Evolutionary conservation across 441 rosid species (phyloP), one percentile per base, ranked within the genome.

Genomic region (Erodium trifolium): DNA sequence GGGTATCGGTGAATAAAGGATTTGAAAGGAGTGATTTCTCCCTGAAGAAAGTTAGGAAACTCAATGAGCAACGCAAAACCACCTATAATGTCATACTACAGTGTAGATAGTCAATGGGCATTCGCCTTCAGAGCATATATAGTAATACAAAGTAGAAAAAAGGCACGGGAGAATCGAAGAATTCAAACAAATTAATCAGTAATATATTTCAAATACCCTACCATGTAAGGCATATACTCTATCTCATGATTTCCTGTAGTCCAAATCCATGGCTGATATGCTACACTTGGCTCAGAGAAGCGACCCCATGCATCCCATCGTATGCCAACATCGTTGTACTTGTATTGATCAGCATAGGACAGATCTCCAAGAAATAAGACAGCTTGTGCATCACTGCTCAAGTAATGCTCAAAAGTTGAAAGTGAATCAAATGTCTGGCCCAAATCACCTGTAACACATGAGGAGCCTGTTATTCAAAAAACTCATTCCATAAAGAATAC

Each of bases 271-370:
- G 93, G 93, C 68, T 88, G 91, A 79, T 81, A 86, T 73, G 93
- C 93, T 2, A 87, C 72, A 75, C 91, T 86, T 66, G 11, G 83
- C 81, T 88, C 93, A 45, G 79, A 78, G 71, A 88, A 88, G 47
- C 89, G 86, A 27, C 88, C 93, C 94, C 94, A 88, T 18, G 84
- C 79, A 76, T 88, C 94, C 94, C 94, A 88, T 69, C 94, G 80
- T 34, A 81, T 57, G 66, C 91, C 91, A 70, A 86, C 87, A 53
- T 88, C 87, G 63, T 80, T 86, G 72, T 83, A 88, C 68, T 78
- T 41, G 75, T 88, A 88, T 71, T 89, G 76, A 72, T 88, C 91
- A 74, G 94, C 89, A 75, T 88, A 88, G 71, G 89, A 78, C 73
- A 88, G 91, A 78, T 88, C 94, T 37, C 91, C 94, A 4, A 86